Percentiles rank a stretch among this genome's conserved stretches.
These are phyloP conservation scores for Microdochium nivale DNA, from an alignment of 2,329 filamentous ascomycete genomes.

Conservation along the genomic window DNA sequence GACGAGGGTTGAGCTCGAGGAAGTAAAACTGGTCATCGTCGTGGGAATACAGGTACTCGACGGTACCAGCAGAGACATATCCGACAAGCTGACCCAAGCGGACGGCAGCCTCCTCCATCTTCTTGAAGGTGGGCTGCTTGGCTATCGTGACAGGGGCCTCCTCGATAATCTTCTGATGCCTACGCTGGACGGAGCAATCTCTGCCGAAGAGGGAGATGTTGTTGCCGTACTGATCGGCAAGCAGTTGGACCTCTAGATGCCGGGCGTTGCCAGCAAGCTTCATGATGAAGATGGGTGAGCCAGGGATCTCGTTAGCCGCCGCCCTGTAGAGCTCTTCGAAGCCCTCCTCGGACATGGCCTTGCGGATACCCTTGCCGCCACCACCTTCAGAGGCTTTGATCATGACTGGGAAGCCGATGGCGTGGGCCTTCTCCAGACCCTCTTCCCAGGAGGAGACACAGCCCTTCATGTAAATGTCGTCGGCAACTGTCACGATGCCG, in stretches of 20 bases:
- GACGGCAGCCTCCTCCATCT: slow-evolving; percentile 95
- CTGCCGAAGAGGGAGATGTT: slow-evolving; percentile 98
- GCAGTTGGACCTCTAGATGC: slow-evolving; percentile 93
- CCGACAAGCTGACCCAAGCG: slow-evolving; percentile 89
- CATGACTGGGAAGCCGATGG: slow-evolving; percentile 99
- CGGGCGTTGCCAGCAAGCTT: slow-evolving; percentile 94
- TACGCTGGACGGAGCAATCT: slow-evolving; percentile 96
- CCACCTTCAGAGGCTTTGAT: slow-evolving; percentile 99
- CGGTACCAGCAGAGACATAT: slow-evolving; percentile 97
- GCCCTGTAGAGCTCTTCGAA: slow-evolving; percentile 89
- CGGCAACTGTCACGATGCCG: slow-evolving; percentile 86
- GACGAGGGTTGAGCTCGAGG: slow-evolving; percentile 94
- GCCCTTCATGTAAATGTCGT: slow-evolving; percentile 78
- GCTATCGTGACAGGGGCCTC: slow-evolving; percentile 97
- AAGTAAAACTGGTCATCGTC: slow-evolving; percentile 99
- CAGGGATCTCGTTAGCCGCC: slow-evolving; percentile 93
- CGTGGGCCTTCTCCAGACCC: slow-evolving; percentile 74
- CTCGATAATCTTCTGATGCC: slow-evolving; percentile 99
- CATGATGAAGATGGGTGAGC: slow-evolving; percentile 99
- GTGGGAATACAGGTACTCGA: slow-evolving; percentile 98
- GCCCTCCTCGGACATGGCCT: slow-evolving; percentile 76
- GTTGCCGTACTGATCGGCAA: slow-evolving; percentile 98
- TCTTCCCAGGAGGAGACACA: slow-evolving; percentile 87
- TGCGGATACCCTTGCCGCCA: slow-evolving; percentile 98
- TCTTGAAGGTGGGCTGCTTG: slow-evolving; percentile 77